Evolutionary conservation across 352 stramenopile species (phyloP).

Genomic region (Globisporangium uncinulatum): DNA sequence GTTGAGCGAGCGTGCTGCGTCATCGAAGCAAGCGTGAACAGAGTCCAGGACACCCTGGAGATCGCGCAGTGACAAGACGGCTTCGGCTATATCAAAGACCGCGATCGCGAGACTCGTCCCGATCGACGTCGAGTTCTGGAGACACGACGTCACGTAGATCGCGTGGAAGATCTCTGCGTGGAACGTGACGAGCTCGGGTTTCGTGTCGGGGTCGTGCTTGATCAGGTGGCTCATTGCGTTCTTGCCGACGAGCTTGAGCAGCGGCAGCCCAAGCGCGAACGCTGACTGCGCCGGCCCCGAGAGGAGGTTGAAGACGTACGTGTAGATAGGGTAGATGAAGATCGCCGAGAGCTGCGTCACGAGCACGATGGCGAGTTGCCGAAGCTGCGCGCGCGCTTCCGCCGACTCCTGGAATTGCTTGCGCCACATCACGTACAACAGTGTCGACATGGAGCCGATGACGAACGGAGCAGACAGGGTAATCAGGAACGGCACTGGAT

Average conservation of each 20-base stretch:
- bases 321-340: conserved; percentile 25
- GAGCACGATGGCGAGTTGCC: background rate
- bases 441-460: background rate
- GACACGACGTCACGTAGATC: conserved; percentile 34
- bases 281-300: conserved; percentile 3
- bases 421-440: background rate
- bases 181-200: conserved; percentile 41
- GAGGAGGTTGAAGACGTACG: conserved; percentile 20
- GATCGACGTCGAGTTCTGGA: conserved; percentile 25
- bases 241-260: conserved; percentile 20
- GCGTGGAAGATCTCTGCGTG: conserved; percentile 50
- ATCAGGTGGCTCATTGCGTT: background rate
- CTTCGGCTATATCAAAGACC: background rate
- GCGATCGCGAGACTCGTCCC: background rate
- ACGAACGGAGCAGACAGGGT: conserved; percentile 8
- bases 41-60: too few species aligned
- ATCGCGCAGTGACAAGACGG: too few species aligned
- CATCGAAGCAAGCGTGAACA: too few species aligned
- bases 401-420: background rate
- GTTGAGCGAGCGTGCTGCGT: too few species aligned
- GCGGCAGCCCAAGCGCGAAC: conserved; percentile 21
- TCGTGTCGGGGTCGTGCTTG: conserved; percentile 14
- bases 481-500: conserved; percentile 28
- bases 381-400: background rate
- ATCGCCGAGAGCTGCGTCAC: background rate